These are phyloP conservation scores for Capsicum baccatum DNA, from an alignment of 257 asterid genomes.

Conservation along the genomic window DNA sequence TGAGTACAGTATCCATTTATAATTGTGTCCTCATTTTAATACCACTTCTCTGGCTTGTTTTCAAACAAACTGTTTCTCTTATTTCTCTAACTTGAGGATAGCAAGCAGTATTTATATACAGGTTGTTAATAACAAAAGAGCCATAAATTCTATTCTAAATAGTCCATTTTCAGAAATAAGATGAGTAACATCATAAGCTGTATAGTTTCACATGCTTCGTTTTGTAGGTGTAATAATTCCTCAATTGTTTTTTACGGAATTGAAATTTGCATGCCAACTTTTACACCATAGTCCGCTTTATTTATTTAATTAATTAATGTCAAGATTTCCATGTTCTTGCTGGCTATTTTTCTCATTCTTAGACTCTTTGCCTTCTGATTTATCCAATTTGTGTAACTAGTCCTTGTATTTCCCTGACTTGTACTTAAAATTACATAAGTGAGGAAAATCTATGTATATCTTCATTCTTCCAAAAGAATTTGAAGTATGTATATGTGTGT, in stretches of 20 bases:
- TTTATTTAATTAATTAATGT: neutral
- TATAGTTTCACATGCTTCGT: neutral
- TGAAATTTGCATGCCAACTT: neutral
- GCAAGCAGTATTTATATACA: neutral
- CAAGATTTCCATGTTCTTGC: neutral
- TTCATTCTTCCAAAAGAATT: neutral
- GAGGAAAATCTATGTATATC: neutral
- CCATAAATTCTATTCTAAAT: neutral
- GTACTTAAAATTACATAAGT: too few species aligned
- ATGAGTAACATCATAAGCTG: neutral
- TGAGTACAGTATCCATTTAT: neutral
- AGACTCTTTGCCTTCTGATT: neutral
- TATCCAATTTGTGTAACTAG: neutral
- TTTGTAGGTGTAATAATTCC: neutral
- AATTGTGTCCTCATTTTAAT: neutral
- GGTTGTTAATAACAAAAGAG: neutral
- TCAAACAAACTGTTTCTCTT: neutral
- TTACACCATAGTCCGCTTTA: neutral
- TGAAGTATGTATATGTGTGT: neutral
- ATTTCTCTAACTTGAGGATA: neutral
- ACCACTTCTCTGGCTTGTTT: neutral
- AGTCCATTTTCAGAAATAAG: neutral
- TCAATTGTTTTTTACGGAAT: neutral
- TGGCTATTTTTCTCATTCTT: neutral
- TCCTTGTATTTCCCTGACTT: neutral